Base-by-base conservation (phyloP, 139 green algal species). In the Chlorokybus atmophyticus region DNA sequence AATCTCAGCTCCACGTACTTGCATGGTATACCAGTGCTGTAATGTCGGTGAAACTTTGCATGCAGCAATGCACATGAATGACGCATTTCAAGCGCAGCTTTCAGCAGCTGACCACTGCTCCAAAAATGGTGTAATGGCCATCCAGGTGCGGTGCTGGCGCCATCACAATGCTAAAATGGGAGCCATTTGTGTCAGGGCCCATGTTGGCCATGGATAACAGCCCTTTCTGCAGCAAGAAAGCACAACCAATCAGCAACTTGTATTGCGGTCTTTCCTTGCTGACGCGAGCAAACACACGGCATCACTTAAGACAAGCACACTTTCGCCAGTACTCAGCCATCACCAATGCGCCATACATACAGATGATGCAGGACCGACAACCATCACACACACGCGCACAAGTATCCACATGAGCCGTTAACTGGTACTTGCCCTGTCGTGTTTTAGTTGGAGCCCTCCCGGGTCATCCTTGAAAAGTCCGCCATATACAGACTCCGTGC, bases 91-190 rank as follows among this genome's bases (percentile, higher is more conserved):
- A n/a, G n/a, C n/a, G n/a, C n/a, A n/a, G n/a, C n/a, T n/a, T n/a
- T n/a, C n/a, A n/a, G n/a, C n/a, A n/a, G n/a, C n/a, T n/a, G n/a
- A 66, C 58, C 58, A 76, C 57, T 54, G 73, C 78, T 0, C 79
- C 79, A 60, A 78, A 86, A 40, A 85, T 73, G 5, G 68, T 75
- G 48, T 86, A 76, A n/a, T 64, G 25, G 24, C 78, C n/a, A 61
- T 85, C 50, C 66, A 76, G 44, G 64, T 78, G 40, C 54, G 75
- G 29, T 28, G 67, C 60, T 19, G 68, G 55, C 3, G 63, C 68
- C 38, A 76, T 48, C 1, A 76, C 47, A 21, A 76, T 76, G 17
- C 30, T 58, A 42, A 73, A 73, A 32, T 73, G 65, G 1, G 64
- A 29, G 26, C 52, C 64, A 24, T 67, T 73, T 14, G 59, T 73